Base-by-base conservation (phyloP, 768 basidiomycete species). In the Calocera cornea region DNA sequence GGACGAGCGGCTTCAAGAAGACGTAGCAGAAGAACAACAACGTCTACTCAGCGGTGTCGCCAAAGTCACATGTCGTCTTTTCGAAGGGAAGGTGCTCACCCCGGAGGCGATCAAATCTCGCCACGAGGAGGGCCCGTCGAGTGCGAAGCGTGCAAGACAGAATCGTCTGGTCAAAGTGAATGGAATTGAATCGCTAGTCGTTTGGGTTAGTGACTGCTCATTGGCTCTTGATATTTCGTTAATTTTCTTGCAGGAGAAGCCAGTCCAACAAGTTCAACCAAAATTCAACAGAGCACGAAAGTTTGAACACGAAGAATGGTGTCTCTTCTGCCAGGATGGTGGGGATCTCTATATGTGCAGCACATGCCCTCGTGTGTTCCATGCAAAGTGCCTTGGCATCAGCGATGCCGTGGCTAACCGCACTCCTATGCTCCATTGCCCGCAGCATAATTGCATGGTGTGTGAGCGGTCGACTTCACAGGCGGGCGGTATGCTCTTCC, bases 311-410 rank as follows among this genome's bases (percentile, higher is more conserved):
- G 83, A 86, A 72, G 84, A 87, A 68, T 84, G 78, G 76, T 87
- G 86, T 72, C 80, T 82, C 38, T 75, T 79, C 67, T 87, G 86
- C 73, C 78, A 82, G 34, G 86, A 87, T 64, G 86, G 85, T 1
- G 85, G 86, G 0, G 79, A 83, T 50, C 70, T 86, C 8, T 73
- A 81, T 41, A 65, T 80, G 16, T 87, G 86, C 71, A 36, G 67
- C 10, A 65, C 68, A 19, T 87, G 86, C 72, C 86, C 86, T 49
- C 78, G 85, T 75, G 84, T 85, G 0, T 85, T 84, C 73, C 86
- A 87, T 67, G 73, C 79, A 0, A 72, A 74, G 19, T 87, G 86
- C 69, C 78, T 77, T 16, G 83, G 80, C 1, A 69, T 80, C 11
- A 75, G 76, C 5, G 67, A 68, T 34, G 73, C 70, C n/a, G 73